Conservation (phyloP, 2,329 filamentous ascomycete species). For the Cladosporium sp. region DNA sequence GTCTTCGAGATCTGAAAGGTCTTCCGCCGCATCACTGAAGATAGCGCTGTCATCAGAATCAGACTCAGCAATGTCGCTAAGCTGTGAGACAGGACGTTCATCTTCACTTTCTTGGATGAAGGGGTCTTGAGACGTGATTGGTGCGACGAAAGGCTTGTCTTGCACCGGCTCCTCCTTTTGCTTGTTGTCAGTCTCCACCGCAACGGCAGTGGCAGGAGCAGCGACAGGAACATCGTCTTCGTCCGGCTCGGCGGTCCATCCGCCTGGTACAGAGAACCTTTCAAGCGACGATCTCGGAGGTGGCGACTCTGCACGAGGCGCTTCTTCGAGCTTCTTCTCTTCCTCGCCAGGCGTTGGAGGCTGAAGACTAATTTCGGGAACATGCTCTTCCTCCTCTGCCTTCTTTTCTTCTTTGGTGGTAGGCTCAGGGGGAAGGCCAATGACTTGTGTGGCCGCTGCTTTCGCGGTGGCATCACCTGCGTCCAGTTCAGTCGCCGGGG, state of each 20-base stretch:
- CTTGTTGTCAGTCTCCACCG: constrained; percentile 6
- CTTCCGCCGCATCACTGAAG: constrained; percentile 75
- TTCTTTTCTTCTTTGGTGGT: background rate
- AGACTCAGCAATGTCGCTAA: constrained; percentile 22
- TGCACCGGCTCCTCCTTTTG: background rate
- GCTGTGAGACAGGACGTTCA: background rate
- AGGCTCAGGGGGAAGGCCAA: background rate
- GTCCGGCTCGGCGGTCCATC: constrained; percentile 20
- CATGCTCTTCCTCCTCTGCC: constrained; percentile 17
- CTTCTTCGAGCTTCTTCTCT: constrained; percentile 19
- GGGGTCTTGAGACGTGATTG: background rate
- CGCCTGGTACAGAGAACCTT: constrained; percentile 24
- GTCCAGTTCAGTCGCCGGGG: constrained; percentile 9
- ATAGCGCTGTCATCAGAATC: constrained; percentile 51
- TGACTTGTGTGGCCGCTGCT: background rate
- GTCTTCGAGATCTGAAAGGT: constrained; percentile 60
- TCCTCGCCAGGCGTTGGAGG: constrained; percentile 34
- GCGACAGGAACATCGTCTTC: constrained; percentile 14
- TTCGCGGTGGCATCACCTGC: constrained; percentile 2
- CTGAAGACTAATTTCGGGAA: constrained; percentile 31
- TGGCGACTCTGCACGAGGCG: constrained; percentile 6
- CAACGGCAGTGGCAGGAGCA: constrained; percentile 3
- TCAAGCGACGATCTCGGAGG: constrained; percentile 19
- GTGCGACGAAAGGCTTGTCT: background rate
- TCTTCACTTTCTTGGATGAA: background rate